Percentiles rank a stretch among this genome's conserved stretches.
Conservation (phyloP, 2,329 filamentous ascomycete genomes). For the Clonostachys sp. region DNA sequence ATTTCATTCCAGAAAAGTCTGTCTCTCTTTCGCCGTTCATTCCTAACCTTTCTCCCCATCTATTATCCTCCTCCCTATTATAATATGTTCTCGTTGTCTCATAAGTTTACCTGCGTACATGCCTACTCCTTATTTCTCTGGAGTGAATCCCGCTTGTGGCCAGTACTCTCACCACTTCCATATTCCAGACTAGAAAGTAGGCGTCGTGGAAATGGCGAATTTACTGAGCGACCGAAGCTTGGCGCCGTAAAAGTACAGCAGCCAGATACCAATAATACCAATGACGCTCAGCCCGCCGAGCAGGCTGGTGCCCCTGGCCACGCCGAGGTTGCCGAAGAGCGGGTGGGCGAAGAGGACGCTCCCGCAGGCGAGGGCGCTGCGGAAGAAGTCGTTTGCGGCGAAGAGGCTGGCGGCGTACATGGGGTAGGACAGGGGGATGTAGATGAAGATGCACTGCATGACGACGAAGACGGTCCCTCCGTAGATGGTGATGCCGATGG, state of each 20-base stretch:
- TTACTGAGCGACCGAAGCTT: slow-evolving; percentile 49
- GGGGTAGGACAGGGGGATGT: slow-evolving; percentile 51
- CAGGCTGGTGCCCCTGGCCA: slow-evolving; percentile 51
- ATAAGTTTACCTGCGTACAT: too few species aligned
- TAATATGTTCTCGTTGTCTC: too few species aligned
- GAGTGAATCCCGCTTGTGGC: too few species aligned
- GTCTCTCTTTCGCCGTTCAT: too few species aligned
- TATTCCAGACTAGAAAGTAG: not conserved
- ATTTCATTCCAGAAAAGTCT: too few species aligned
- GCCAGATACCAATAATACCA: slow-evolving; percentile 54
- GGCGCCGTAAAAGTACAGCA: slow-evolving; percentile 53
- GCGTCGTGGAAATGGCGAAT: slow-evolving; percentile 39
- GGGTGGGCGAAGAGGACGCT: slow-evolving; percentile 57
- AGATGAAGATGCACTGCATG: slow-evolving; percentile 57
- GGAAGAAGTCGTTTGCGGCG: slow-evolving; percentile 56
- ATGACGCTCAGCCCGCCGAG: slow-evolving; percentile 50
- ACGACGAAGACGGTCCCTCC: slow-evolving; percentile 46
- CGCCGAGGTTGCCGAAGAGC: slow-evolving; percentile 53
- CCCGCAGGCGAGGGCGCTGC: slow-evolving; percentile 52
- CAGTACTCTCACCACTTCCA: too few species aligned
- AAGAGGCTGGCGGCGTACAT: slow-evolving; percentile 55
- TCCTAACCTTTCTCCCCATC: too few species aligned
- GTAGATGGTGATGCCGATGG: slow-evolving; percentile 53
- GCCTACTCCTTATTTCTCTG: too few species aligned
- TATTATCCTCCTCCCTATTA: too few species aligned